phyloP scores from a whole-genome alignment of 768 basidiomycete genomes.

The Suillus spraguei region DNA sequence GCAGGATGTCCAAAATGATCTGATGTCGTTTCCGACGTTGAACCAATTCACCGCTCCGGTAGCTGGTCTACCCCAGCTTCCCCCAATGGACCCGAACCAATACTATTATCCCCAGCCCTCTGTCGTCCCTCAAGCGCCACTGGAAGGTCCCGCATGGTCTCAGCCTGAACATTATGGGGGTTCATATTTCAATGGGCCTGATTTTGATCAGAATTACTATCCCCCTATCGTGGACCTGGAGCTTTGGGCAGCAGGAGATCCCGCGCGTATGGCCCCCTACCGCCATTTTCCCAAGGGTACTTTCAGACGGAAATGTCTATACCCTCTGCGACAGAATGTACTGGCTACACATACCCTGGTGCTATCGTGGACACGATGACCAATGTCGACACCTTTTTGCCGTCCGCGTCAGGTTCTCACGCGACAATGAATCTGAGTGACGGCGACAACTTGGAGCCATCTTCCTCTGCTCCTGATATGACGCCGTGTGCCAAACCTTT shows the following conservation, averaged over 20 bases:
- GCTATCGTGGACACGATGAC: too few relatives aligned
- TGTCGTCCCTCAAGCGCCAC: background rate
- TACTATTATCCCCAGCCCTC: background rate
- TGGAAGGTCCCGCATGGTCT: background rate
- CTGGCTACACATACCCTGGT: background rate
- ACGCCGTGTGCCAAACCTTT: too few relatives aligned
- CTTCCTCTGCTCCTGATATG: background rate
- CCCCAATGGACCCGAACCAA: background rate
- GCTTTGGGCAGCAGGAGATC: background rate
- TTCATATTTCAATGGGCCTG: background rate
- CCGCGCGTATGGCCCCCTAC: background rate
- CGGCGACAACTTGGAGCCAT: background rate
- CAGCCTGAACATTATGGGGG: background rate
- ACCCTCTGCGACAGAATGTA: background rate
- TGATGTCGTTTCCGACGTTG: background rate
- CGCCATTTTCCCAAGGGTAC: background rate
- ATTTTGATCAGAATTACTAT: background rate
- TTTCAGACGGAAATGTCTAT: background rate
- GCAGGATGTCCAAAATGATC: background rate
- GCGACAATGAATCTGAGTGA: too few relatives aligned
- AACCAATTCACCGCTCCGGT: background rate
- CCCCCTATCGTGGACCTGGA: background rate
- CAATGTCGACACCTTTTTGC: too few relatives aligned
- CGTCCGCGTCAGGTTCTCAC: too few relatives aligned
- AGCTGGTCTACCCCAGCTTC: background rate